These are phyloP conservation scores for Babesia bigemina DNA, from an alignment of 169 alveolate species.

Conservation along the genomic window DNA sequence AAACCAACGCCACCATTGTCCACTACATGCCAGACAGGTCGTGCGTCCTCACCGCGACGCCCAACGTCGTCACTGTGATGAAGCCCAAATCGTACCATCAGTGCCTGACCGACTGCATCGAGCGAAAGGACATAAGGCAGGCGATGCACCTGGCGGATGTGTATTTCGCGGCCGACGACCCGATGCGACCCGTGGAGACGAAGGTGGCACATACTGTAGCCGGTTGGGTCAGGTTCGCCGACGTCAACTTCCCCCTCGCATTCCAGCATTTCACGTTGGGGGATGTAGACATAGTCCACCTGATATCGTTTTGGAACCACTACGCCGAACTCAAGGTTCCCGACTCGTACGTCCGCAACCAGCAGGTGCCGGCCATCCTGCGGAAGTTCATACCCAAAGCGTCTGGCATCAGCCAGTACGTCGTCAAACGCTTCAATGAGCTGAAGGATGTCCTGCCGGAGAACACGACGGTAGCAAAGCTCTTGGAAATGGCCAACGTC, in stretches of 20 bases:
- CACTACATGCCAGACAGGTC: conserved; percentile 40
- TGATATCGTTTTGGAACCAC: conserved; percentile 54
- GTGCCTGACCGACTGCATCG: conserved; percentile 25
- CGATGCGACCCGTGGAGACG: conserved; percentile 18
- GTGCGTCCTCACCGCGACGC: conserved; percentile 45
- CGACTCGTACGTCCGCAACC: conserved; percentile 41
- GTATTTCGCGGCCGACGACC: conserved; percentile 48
- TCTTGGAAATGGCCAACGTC: conserved; percentile 57
- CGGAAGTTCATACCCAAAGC: conserved; percentile 37
- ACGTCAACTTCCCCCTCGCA: conserved; percentile 59
- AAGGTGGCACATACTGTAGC: conserved; percentile 59
- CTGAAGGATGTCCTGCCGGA: conserved; percentile 7
- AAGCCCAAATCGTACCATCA: conserved; percentile 44
- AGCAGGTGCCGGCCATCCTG: conserved; percentile 36
- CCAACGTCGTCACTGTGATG: conserved; percentile 34
- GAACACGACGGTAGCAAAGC: not conserved
- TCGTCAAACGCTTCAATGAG: conserved; percentile 13
- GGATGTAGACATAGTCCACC: conserved; percentile 49
- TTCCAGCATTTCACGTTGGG: conserved; percentile 68
- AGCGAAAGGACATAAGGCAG: conserved; percentile 35
- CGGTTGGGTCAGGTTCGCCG: conserved; percentile 61
- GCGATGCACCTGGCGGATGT: conserved; percentile 58
- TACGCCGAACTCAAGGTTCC: conserved; percentile 38
- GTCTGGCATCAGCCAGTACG: conserved; percentile 26
- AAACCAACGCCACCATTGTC: conserved; percentile 20